Percentiles rank a stretch among this genome's conserved stretches.
Conservation (phyloP, 1,139 yeast species). For the Tardiomyces blankii region DNA sequence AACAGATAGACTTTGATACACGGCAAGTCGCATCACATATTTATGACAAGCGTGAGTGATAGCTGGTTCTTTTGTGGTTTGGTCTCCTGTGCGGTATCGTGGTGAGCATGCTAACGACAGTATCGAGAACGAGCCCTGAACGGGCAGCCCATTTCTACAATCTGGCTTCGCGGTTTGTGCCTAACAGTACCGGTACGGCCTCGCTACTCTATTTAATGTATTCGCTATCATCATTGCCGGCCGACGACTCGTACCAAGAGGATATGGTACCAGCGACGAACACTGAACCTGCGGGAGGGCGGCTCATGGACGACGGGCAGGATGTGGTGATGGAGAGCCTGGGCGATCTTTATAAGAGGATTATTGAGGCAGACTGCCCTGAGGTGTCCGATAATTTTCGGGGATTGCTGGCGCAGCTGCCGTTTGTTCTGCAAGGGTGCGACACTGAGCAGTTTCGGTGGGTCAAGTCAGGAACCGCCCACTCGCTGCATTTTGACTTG, state of each 20-base stretch:
- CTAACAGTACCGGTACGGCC: not conserved
- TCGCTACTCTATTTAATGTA: not conserved
- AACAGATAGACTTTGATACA: not conserved
- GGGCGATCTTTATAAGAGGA: not conserved
- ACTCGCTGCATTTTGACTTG: not conserved
- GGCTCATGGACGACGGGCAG: not conserved
- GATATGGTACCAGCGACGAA: not conserved
- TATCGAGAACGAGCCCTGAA: not conserved
- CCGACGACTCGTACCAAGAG: not conserved
- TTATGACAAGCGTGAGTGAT: not conserved
- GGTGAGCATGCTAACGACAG: not conserved
- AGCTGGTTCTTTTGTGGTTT: too few species aligned
- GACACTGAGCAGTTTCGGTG: conserved; percentile 54
- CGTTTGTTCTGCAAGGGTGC: conserved; percentile 63
- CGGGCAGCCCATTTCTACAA: not conserved
- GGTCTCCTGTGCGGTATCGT: too few species aligned
- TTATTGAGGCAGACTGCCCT: not conserved
- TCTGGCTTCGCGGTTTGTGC: not conserved
- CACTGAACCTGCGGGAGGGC: not conserved
- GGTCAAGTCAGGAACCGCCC: conserved; percentile 19
- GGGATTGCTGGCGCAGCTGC: conserved; percentile 44
- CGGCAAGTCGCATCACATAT: not conserved
- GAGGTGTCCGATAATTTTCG: not conserved
- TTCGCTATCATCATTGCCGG: not conserved
- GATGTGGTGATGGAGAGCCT: not conserved